Conservation (phyloP, 2,329 filamentous ascomycete species). For the Beauveria sp. region DNA sequence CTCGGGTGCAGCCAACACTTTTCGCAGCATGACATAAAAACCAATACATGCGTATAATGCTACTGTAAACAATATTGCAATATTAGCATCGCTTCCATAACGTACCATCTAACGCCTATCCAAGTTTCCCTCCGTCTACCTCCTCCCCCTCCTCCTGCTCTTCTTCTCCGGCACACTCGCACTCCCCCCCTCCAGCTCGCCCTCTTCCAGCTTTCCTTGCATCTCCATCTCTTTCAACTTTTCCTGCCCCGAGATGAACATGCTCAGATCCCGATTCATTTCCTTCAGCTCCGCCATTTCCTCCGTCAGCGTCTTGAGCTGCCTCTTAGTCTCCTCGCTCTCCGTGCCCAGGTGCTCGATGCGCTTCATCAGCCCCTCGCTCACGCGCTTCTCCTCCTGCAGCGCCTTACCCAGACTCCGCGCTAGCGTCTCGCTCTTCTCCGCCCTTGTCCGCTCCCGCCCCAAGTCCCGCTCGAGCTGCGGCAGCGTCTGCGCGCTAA, state of each 20-base stretch:
- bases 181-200: conserved; percentile 68
- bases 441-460: conserved; percentile 59
- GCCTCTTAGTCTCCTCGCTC: conserved; percentile 46
- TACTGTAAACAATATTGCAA: too few species aligned
- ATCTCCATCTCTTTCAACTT: conserved; percentile 66
- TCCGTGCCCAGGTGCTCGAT: conserved; percentile 67
- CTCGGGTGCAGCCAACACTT: too few species aligned
- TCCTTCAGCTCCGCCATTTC: conserved; percentile 72
- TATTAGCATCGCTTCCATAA: not conserved
- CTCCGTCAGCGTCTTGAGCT: conserved; percentile 47
- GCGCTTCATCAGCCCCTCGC: conserved; percentile 71
- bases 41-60: too few species aligned
- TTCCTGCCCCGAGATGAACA: conserved; percentile 80
- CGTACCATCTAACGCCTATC: not conserved
- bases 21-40: too few species aligned
- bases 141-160: conserved; percentile 44
- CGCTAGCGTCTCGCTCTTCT: conserved; percentile 68
- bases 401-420: conserved; percentile 67
- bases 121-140: conserved; percentile 19
- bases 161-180: conserved; percentile 58
- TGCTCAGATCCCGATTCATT: conserved; percentile 77
- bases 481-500: conserved; percentile 52
- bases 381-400: conserved; percentile 81
- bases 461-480: conserved; percentile 65
- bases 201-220: conserved; percentile 50